Conservation (phyloP, 495 filamentous ascomycete species). For the Daldinia loculata region DNA sequence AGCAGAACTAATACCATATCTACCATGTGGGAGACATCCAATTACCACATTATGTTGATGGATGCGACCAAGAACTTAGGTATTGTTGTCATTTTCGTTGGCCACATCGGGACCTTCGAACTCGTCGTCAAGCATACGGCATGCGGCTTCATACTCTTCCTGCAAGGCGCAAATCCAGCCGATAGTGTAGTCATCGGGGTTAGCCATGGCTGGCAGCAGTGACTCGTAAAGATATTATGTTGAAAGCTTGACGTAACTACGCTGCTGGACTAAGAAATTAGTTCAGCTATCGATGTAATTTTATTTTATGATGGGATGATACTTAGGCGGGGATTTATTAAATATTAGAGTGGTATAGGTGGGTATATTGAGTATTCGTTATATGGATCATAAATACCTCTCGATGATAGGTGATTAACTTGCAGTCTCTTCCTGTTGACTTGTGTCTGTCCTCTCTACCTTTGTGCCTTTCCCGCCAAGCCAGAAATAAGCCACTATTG, state of each 20-base stretch:
- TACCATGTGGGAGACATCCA: neutral
- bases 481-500: constrained; percentile 35
- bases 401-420: neutral
- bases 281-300: too few relatives aligned
- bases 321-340: too few relatives aligned
- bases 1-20: neutral
- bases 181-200: neutral
- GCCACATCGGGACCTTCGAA: neutral
- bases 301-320: too few relatives aligned
- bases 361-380: too few relatives aligned
- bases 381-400: neutral
- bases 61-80: neutral
- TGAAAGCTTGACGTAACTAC: too few relatives aligned
- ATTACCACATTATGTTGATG: neutral
- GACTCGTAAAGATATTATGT: neutral
- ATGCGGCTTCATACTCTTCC: neutral
- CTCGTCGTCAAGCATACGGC: neutral
- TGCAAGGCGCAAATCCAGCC: neutral
- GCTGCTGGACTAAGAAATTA: too few relatives aligned
- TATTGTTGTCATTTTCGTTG: neutral
- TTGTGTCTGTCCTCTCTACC: neutral
- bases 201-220: neutral
- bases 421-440: neutral
- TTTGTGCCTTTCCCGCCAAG: constrained; percentile 9
- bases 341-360: too few relatives aligned